Evolutionary conservation across 306 rosid species (phyloP), one percentile per base, ranked within the genome.

Genomic region (Trifolium pratense): DNA sequence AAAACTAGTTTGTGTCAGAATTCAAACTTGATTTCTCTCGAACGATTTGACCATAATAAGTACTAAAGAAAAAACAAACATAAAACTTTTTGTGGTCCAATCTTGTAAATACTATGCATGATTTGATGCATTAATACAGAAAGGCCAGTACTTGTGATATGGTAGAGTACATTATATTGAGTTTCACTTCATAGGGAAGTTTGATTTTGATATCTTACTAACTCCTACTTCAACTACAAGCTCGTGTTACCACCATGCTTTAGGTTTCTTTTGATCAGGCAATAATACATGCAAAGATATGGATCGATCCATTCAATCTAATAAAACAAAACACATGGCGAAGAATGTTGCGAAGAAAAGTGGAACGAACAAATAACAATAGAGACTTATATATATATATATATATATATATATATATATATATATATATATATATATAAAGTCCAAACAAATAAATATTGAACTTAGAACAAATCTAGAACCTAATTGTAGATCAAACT

Each of bases 191-290:
- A 66, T 61, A 34, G 39, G 75, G 53, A 75, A 75, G 66, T 75
- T 61, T 83, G 84, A 79, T 79, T 76, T 76, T 76, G 79, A 68
- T 78, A 78, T 78, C 64, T 73, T 20, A 61, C 79, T 60, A 82
- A 60, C 79, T 77, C 75, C 5, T 55, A 18, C 36, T 52, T 61
- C 58, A 39, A 26, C 59, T 78, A 31, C 52, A 42, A 32, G 14
- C 23, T 12, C 40, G 52, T 20, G 51, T 70, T 21, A 32, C 49
- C 14, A 56, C 6, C 70, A 45, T 66, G 75, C 60, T 66, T 26
- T 18, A 11, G 66, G 7, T 52, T 67, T 46, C 18, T 29, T 18
- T 66, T 71, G 1, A 37, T 68, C 26, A n/a, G 57, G 63, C 74
- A 59, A 37, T 60, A 8, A 9, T 11, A 32, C 48, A 51, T 23